These are phyloP conservation scores for Pseudogymnoascus sp. DNA, from an alignment of 2,329 filamentous ascomycete species.

Conservation along the genomic window DNA sequence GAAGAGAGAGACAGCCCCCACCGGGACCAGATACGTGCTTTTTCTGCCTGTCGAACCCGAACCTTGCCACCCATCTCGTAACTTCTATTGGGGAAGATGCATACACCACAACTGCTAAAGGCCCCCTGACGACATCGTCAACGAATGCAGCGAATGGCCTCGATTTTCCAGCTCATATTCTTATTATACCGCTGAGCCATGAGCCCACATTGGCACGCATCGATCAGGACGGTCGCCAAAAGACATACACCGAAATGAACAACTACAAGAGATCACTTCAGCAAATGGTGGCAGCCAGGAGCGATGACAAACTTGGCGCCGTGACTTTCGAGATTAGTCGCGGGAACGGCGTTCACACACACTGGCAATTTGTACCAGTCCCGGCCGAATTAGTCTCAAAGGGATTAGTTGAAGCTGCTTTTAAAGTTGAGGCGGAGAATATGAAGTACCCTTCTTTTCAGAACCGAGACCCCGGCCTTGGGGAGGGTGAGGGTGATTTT, in stretches of 20 bases:
- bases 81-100: slow-evolving; percentile 79
- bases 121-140: slow-evolving; percentile 64
- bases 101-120: slow-evolving; percentile 88
- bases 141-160: slow-evolving; percentile 60
- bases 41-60: slow-evolving; percentile 88
- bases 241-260: slow-evolving; percentile 72
- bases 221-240: slow-evolving; percentile 41
- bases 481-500: slow-evolving; percentile 54
- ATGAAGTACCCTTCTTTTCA: slow-evolving; percentile 44
- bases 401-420: slow-evolving; percentile 77
- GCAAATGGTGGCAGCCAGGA: slow-evolving; percentile 59
- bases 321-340: slow-evolving; percentile 93
- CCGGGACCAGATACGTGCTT: slow-evolving; percentile 76
- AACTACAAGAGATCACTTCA: slow-evolving; percentile 71
- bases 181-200: slow-evolving; percentile 85
- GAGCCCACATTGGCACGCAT: slow-evolving; percentile 66
- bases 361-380: slow-evolving; percentile 89
- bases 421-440: slow-evolving; percentile 83
- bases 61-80: slow-evolving; percentile 78
- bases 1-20: slow-evolving; percentile 44
- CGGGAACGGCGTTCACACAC: slow-evolving; percentile 70
- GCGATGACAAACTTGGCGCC: slow-evolving; percentile 56
- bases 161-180: slow-evolving; percentile 72
- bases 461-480: slow-evolving; percentile 41
- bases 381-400: slow-evolving; percentile 57